These are phyloP conservation scores for Exophiala aquamarina DNA, from an alignment of 2,329 filamentous ascomycete genomes.

Conservation along the genomic window DNA sequence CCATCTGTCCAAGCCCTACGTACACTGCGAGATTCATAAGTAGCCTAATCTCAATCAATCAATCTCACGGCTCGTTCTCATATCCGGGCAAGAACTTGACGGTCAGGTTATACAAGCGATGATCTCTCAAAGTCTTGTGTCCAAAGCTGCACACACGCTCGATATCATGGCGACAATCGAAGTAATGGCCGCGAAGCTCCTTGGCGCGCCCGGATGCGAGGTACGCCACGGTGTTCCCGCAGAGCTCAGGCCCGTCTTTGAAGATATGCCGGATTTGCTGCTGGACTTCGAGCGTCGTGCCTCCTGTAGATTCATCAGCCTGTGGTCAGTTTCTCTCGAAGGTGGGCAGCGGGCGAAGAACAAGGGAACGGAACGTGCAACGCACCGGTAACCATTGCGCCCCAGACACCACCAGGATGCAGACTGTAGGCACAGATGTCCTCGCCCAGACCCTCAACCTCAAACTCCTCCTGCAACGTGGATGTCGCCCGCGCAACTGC, in stretches of 20 bases:
- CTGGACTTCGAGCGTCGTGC: no score
- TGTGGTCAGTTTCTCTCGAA: no score
- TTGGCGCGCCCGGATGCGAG: slow-evolving; percentile 17
- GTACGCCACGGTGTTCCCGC: slow-evolving; percentile 18
- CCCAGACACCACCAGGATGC: slow-evolving; percentile 16
- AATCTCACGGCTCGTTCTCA: slow-evolving; percentile 17
- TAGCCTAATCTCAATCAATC: no score
- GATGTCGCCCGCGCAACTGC: slow-evolving; percentile 15
- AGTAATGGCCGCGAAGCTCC: slow-evolving; percentile 18
- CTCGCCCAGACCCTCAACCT: slow-evolving; percentile 15
- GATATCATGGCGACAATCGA: slow-evolving; percentile 21
- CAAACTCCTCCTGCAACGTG: slow-evolving; percentile 20
- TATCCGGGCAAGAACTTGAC: slow-evolving; percentile 20
- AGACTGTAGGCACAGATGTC: slow-evolving; percentile 16
- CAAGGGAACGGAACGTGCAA: background rate
- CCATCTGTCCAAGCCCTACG: no score
- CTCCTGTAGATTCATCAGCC: background rate
- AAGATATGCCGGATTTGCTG: slow-evolving; percentile 14
- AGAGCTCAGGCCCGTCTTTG: slow-evolving; percentile 20
- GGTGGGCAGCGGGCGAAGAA: background rate
- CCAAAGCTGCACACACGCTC: slow-evolving; percentile 11
- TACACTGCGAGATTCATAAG: no score
- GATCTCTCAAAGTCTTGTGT: slow-evolving; percentile 9
- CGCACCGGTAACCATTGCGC: slow-evolving; percentile 14
- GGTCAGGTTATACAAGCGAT: slow-evolving; percentile 13